Base-by-base conservation (phyloP, 257 asterid species). In the Scutellaria minor region DNA sequence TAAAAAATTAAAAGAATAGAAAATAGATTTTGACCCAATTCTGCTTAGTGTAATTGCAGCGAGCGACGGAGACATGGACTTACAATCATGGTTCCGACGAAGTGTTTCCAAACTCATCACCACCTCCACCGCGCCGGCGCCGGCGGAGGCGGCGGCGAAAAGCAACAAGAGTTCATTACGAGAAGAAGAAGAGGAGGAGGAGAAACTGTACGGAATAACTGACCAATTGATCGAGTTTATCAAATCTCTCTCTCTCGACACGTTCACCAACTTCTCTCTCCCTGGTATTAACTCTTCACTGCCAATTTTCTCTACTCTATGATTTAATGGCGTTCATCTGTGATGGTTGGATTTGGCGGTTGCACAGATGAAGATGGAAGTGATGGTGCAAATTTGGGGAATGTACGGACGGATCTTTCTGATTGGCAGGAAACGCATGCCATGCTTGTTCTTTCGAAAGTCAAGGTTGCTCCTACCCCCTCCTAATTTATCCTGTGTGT, bases 401-500 rank as follows among this genome's bases (percentile, higher is more conserved):
- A 77, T 73, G 73, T 85, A 53, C 76, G 80, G 58, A 68, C 68
- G 61, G 99, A 94, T 87, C 95, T 94, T 12, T 89, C 97, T 42
- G 91, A 88, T 18, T 89, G 98, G 98, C 96, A 88, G 84, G 90
- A 94, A 69, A 86, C 75, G 35, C 99, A 94, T 71, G 99, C 96
- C 42, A 77, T 83, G 87, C 92, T 89, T 73, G 79, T 85, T 70
- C 96, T 94, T 37, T 78, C 96, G 72, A 85, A 82, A 77, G 85
- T 85, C 80, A 88, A 89, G 97, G 97, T 91, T 74, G 52, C 53
- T 12, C 58, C n/a, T 39, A 11, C 39, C 14, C 7, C 5, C 37
- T 4, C 37, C 37, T 1, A 31, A 31, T 31, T 4, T 31, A 31
- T 31, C 5, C 4, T 31, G 37, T 31, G 37, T 31, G 37, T 18